A percentile compares a stretch with the other conserved stretches of the same genome.
These are phyloP conservation scores for Calonectria pseudoreteaudii DNA, from an alignment of 2,329 filamentous ascomycete genomes.

Conservation along the genomic window DNA sequence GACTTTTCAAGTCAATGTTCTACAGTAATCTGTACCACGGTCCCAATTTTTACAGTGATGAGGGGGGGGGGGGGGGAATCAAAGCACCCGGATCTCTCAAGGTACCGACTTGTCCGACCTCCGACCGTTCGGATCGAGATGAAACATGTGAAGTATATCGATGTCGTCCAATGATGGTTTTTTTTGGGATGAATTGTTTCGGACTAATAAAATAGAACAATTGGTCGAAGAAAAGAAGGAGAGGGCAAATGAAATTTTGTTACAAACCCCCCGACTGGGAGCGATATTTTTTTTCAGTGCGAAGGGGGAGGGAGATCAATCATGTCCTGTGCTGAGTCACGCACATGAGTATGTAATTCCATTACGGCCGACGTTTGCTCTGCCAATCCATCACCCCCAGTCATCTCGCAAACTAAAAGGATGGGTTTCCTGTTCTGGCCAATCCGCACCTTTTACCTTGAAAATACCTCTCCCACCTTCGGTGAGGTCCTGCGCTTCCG, in stretches of 20 bases:
- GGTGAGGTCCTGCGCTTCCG: conserved; percentile 1
- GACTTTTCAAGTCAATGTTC: background rate
- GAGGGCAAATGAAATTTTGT: background rate
- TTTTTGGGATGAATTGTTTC: background rate
- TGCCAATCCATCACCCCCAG: conserved; percentile 15
- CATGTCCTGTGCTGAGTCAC: conserved; percentile 20
- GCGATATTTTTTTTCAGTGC: conserved; percentile 6
- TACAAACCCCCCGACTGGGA: background rate
- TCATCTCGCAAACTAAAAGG: background rate
- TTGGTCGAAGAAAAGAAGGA: background rate
- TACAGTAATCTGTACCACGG: background rate
- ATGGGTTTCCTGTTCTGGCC: conserved; percentile 16
- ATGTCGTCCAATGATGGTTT: background rate
- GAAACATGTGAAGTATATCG: background rate
- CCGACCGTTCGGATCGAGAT: background rate
- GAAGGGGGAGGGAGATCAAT: conserved; percentile 31
- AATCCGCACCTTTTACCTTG: conserved; percentile 22
- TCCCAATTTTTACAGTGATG: too few species aligned
- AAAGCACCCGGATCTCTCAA: background rate
- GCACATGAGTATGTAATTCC: conserved; percentile 29
- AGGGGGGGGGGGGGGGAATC: too few species aligned
- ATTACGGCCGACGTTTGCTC: conserved; percentile 29
- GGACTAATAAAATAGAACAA: background rate
- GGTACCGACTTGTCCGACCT: background rate
- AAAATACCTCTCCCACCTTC: conserved; percentile 23